Evolutionary conservation across 106 monocot genomes (phyloP), one percentile per base, ranked within the genome.

Genomic region (Dactylorhiza incarnata): DNA sequence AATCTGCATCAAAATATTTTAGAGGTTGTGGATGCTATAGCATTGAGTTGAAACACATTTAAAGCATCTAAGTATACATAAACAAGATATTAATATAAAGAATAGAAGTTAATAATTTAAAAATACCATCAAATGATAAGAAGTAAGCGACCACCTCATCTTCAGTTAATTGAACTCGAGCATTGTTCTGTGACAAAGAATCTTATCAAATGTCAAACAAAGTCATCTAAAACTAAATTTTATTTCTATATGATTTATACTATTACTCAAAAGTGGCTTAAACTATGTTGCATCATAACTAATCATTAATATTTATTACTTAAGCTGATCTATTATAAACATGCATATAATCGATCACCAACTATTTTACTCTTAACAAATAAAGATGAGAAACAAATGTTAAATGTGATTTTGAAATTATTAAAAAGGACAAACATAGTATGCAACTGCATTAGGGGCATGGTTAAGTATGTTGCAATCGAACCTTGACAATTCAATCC

Each of bases 81-180:
- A 69, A 24, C 3, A 17, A 69, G 4, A 69, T 17, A 24, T 9
- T 66, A 9, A 4, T 8, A 29, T 37, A 26, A 66, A 66, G 10
- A 1, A 66, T 8, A 66, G 17, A 44, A 69, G 17, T 69, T 3
- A 72, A 72, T 23, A 49, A 49, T 12, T 16, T 72, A 44, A 23
- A 20, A 72, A 15, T 87, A 94, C 91, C 88, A 78, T 94, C 94
- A 85, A 94, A 85, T 44, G 89, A 80, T 55, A 94, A 91, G 87
- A 94, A 94, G 71, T 82, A 94, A 79, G 80, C 89, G 81, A 87
- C 59, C 68, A 88, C 82, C 74, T 94, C 91, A 84, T 94, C 94
- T 78, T 94, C 89, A 74, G 84, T 85, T 45, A 94, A 75, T 75
- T 89, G 89, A 49, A 85, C 74, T 49, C 87, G 61, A 56, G 79